Base-by-base conservation (phyloP, 148 eudicot genomes). In the Chenopodium formosanum region DNA sequence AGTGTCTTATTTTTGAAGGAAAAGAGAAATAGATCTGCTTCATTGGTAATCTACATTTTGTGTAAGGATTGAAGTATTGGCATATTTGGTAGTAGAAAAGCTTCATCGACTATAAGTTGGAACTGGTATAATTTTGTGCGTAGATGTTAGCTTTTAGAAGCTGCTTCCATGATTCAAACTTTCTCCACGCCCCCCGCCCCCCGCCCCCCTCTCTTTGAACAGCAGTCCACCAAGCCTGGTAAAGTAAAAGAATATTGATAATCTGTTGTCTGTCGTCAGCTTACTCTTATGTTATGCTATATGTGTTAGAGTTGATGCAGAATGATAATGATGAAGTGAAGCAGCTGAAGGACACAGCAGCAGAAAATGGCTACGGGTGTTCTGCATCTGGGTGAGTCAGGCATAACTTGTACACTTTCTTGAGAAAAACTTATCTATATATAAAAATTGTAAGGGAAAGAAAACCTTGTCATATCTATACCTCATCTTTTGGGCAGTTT, bases 361-460 rank as follows among this genome's bases (percentile, higher is more conserved):
- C 73, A 31, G 87, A 79, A 78, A 83, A 85, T 79, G 86, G 84
- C 22, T 81, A 76, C 31, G 70, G 48, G 31, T 73, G 72, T 31
- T 50, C 72, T 77, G 70, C 73, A 60, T 78, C 73, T 75, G 81
- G 83, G 88, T 81, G 81, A 81, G 84, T 46, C 40, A 25, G 22
- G 46, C 19, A 31, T 70, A 32, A 17, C 7, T 56, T 53, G 20
- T 70, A 14, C 40, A 14, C 31, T 77, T 4, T 75, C 44, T 62
- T 44, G 8, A 66, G 58, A 69, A 13, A 1, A 32, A 23, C 13
- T 31, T 6, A 46, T 19, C 5, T 22, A 5, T 62, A 11, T 9
- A 56, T 19, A 60, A 56, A 32, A 5, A 19, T 10, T 16, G 20
- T 1, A 58, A 23, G 0, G 8, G 17, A 46, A 73, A 14, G 22